Conservation (phyloP, 768 basidiomycete genomes). For the Pisolithus marmoratus region DNA sequence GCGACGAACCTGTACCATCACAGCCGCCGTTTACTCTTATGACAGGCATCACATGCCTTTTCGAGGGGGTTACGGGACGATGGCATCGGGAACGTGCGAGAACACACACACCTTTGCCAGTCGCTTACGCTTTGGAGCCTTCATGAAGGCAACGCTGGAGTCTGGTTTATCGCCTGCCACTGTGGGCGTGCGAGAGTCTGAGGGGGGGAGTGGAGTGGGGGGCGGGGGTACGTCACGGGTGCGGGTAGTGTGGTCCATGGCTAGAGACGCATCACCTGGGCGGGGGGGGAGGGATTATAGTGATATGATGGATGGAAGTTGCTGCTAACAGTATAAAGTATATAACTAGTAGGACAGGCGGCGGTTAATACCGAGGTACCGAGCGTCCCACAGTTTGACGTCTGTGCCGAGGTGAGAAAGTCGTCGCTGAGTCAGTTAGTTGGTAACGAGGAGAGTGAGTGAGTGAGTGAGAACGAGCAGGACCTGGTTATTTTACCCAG, state of each 20-base stretch:
- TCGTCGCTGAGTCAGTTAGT: too few relatives aligned
- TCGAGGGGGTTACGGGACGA: neutral
- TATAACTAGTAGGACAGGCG: too few relatives aligned
- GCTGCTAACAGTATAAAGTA: too few relatives aligned
- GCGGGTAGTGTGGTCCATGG: constrained; percentile 35
- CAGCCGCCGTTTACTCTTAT: constrained; percentile 81
- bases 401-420: too few relatives aligned
- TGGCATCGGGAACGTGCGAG: neutral
- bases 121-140: constrained; percentile 49
- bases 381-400: too few relatives aligned
- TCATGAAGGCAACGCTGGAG: constrained; percentile 39
- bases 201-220: constrained; percentile 12
- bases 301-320: too few relatives aligned
- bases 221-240: constrained; percentile 11
- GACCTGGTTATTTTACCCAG: neutral
- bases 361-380: too few relatives aligned
- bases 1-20: constrained; percentile 65
- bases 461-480: neutral
- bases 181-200: constrained; percentile 9
- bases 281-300: constrained; percentile 15
- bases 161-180: constrained; percentile 26
- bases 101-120: constrained; percentile 40
- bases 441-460: constrained; percentile 14
- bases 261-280: neutral
- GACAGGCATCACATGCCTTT: constrained; percentile 75